These are phyloP conservation scores for Dioscorea alata DNA, from an alignment of 106 monocot species.

Conservation along the genomic window DNA sequence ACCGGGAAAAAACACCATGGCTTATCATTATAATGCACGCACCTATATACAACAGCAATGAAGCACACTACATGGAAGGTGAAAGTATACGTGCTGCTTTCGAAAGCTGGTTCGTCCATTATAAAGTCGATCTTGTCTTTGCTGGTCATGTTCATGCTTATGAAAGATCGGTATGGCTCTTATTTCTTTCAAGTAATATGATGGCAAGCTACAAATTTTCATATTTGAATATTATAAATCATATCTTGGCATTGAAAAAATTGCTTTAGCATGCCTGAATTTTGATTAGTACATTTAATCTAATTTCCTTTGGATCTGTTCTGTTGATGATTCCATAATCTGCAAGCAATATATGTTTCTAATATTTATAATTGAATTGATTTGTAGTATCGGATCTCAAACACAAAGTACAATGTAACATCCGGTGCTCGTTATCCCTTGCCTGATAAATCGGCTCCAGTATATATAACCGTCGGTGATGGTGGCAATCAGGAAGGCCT, in stretches of 20 bases:
- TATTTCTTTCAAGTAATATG: too few relatives aligned
- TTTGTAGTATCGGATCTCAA: slow-evolving; percentile 88
- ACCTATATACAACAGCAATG: slow-evolving; percentile 90
- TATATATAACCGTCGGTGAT: slow-evolving; percentile 94
- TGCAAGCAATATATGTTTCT: too few relatives aligned
- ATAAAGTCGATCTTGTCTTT: slow-evolving; percentile 87
- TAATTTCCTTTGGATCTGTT: too few relatives aligned
- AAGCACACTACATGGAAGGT: slow-evolving; percentile 95
- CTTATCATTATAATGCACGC: slow-evolving; percentile 94
- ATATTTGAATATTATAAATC: too few relatives aligned
- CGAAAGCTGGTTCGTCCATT: slow-evolving; percentile 77
- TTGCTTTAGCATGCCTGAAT: too few relatives aligned
- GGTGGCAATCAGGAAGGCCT: slow-evolving; percentile 99
- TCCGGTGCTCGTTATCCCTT: slow-evolving; percentile 57
- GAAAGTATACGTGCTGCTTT: slow-evolving; percentile 90
- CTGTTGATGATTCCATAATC: too few relatives aligned
- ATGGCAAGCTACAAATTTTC: too few relatives aligned
- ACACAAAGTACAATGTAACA: slow-evolving; percentile 89
- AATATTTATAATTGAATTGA: neutral
- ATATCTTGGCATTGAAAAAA: too few relatives aligned
- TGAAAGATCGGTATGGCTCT: slow-evolving; percentile 80
- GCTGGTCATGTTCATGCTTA: slow-evolving; percentile 98
- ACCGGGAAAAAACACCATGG: slow-evolving; percentile 96
- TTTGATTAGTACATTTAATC: too few relatives aligned
- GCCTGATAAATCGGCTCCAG: slow-evolving; percentile 87